Percentiles rank a stretch among this genome's conserved stretches.
Evolutionary conservation across 495 filamentous ascomycete genomes (phyloP).

Genomic region (Aspergillus cavernicola): DNA sequence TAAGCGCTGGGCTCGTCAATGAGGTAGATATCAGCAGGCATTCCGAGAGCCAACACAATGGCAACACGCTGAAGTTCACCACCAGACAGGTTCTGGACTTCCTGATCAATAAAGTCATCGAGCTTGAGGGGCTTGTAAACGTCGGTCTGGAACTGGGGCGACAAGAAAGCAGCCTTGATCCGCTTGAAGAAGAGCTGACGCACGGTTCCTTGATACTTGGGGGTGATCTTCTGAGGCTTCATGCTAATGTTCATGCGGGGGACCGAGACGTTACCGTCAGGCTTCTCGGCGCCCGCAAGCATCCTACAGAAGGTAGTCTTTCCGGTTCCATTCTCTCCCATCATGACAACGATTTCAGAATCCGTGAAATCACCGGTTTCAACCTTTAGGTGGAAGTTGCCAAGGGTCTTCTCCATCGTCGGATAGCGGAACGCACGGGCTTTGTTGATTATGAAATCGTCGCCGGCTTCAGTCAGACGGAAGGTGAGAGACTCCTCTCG

Average conservation of each 20-base stretch:
- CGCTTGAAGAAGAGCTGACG: conserved; percentile 94
- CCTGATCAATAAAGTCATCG: conserved; percentile 98
- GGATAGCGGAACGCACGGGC: conserved; percentile 83
- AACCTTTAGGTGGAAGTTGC: conserved; percentile 78
- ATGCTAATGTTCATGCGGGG: conserved; percentile 96
- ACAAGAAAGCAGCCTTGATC: conserved; percentile 94
- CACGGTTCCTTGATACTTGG: conserved; percentile 95
- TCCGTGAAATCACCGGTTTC: conserved; percentile 88
- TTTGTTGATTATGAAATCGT: conserved; percentile 86
- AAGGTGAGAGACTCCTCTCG: conserved; percentile 95
- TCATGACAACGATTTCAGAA: conserved; percentile 98
- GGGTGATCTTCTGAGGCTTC: conserved; percentile 99
- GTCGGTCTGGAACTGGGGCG: conserved; percentile 97
- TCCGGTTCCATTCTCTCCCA: conserved; percentile 96
- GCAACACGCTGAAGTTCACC: conserved; percentile 98
- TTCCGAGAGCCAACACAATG: conserved; percentile 89
- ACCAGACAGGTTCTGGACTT: conserved; percentile 97
- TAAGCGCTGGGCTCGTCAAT: conserved; percentile 96
- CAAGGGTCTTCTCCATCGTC: conserved; percentile 88
- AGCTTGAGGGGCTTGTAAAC: conserved; percentile 98
- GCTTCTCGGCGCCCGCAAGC: conserved; percentile 88
- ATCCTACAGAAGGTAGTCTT: conserved; percentile 98
- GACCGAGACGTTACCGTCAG: conserved; percentile 69
- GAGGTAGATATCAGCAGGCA: conserved; percentile 97
- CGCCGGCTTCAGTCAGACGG: conserved; percentile 86